A percentile compares a stretch with the other conserved stretches of the same genome.
These are phyloP conservation scores for Orychophragmus violaceus DNA, from an alignment of 345 rosid species.

Conservation along the genomic window DNA sequence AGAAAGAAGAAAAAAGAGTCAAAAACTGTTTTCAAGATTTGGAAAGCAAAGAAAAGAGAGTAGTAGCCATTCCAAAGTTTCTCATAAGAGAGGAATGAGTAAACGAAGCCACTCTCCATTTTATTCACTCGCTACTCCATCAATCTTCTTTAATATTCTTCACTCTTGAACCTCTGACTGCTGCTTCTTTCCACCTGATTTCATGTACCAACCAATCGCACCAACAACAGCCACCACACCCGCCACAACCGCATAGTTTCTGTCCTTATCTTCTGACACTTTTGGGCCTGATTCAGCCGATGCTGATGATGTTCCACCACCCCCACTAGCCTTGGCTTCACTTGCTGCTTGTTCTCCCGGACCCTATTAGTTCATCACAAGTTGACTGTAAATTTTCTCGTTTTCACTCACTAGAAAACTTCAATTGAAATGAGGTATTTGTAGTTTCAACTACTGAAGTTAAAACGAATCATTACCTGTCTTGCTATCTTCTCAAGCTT, in stretches of 20 bases:
- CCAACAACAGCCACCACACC: conserved; percentile 54
- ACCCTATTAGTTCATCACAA: conserved; percentile 40
- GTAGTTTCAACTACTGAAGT: background rate
- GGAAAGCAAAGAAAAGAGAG: conserved; percentile 4
- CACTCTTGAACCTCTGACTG: conserved; percentile 60
- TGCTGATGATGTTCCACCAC: conserved; percentile 29
- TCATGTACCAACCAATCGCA: conserved; percentile 87
- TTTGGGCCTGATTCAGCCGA: conserved; percentile 49
- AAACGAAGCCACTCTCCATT: conserved; percentile 3
- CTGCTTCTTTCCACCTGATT: conserved; percentile 62
- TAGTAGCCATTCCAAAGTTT: conserved; percentile 4
- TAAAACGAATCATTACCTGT: conserved; percentile 43
- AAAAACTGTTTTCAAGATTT: background rate
- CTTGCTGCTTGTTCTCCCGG: conserved; percentile 48
- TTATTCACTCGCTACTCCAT: conserved; percentile 11
- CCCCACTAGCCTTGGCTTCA: conserved; percentile 38
- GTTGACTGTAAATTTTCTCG: background rate
- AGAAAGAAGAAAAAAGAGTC: background rate
- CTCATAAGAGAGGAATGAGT: conserved; percentile 7
- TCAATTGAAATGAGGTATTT: background rate
- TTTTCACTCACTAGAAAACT: background rate
- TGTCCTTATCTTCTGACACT: conserved; percentile 62
- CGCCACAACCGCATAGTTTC: conserved; percentile 83
- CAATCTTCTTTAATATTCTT: background rate
- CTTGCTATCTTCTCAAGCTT: conserved; percentile 85